A percentile compares a stretch with the other conserved stretches of the same genome.
phyloP scores from a whole-genome alignment of 495 filamentous ascomycete genomes.

The Lophium mytilinum region DNA sequence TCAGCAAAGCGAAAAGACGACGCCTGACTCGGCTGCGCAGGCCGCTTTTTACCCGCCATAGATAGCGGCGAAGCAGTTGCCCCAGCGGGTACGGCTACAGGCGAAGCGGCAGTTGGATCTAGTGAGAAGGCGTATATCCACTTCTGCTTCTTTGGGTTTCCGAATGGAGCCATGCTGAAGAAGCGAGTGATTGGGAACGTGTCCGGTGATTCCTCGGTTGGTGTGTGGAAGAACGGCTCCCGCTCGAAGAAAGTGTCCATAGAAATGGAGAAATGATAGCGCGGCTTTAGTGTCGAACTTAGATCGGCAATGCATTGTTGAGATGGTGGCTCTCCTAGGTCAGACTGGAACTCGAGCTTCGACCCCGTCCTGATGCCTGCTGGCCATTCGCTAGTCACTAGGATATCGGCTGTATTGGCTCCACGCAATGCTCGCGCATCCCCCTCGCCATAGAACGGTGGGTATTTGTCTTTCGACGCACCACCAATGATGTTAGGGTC shows the following conservation, averaged over 20 bases:
- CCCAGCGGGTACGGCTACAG: constrained; percentile 52
- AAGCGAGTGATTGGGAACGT: constrained; percentile 67
- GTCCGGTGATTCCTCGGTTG: constrained; percentile 45
- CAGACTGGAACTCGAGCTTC: constrained; percentile 44
- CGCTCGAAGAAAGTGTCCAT: constrained; percentile 71
- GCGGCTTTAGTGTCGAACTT: constrained; percentile 64
- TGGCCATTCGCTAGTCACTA: constrained; percentile 84
- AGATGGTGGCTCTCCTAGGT: constrained; percentile 35
- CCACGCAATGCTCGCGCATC: constrained; percentile 69
- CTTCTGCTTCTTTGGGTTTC: constrained; percentile 66
- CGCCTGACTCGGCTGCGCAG: constrained; percentile 42
- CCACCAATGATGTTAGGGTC: constrained; percentile 45
- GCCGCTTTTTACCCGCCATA: constrained; percentile 51
- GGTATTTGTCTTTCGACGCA: constrained; percentile 52
- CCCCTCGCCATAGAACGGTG: constrained; percentile 62
- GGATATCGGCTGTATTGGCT: constrained; percentile 68
- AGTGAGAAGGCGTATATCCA: constrained; percentile 85
- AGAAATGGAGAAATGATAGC: constrained; percentile 78
- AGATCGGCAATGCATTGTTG: constrained; percentile 62
- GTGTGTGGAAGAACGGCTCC: constrained; percentile 79
- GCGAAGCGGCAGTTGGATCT: constrained; percentile 50
- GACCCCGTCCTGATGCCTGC: constrained; percentile 56
- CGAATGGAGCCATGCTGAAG: constrained; percentile 72
- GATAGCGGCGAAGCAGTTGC: constrained; percentile 64
- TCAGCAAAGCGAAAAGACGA: constrained; percentile 55